phyloP scores from a whole-genome alignment of 306 rosid genomes.

The Casuarina equisetifolia region DNA sequence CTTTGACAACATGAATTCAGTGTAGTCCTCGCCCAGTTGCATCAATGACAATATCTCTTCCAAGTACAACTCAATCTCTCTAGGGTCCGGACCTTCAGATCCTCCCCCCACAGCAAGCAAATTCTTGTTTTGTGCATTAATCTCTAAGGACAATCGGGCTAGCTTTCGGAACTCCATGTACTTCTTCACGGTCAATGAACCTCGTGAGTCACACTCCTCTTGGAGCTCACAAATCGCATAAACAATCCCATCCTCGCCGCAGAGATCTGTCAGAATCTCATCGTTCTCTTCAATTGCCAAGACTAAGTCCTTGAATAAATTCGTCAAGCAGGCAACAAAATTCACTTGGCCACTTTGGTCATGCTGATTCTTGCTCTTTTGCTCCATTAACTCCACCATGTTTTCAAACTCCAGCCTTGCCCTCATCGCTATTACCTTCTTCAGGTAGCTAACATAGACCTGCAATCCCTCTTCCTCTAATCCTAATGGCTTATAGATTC shows the following conservation, averaged over 20 bases:
- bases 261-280: conserved; percentile 73
- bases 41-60: conserved; percentile 81
- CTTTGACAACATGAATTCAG: conserved; percentile 81
- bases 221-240: conserved; percentile 96
- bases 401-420: conserved; percentile 79
- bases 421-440: conserved; percentile 92
- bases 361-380: conserved; percentile 29
- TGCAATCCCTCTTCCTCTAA: conserved; percentile 90
- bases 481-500: conserved; percentile 67
- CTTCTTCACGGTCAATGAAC: conserved; percentile 80
- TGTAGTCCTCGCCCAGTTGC: conserved; percentile 95
- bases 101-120: conserved; percentile 73
- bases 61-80: conserved; percentile 82
- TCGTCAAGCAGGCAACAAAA: conserved; percentile 78
- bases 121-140: conserved; percentile 75
- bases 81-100: conserved; percentile 80
- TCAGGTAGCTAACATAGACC: conserved; percentile 80
- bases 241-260: conserved; percentile 95
- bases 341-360: conserved; percentile 39
- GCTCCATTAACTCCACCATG: conserved; percentile 71
- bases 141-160: conserved; percentile 70
- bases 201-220: conserved; percentile 90
- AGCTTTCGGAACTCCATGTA: conserved; percentile 88
- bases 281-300: conserved; percentile 83
- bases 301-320: conserved; percentile 85